Base-by-base conservation (phyloP, 371 early-diverging fungal genomes). In the Mortierella sp. region DNA sequence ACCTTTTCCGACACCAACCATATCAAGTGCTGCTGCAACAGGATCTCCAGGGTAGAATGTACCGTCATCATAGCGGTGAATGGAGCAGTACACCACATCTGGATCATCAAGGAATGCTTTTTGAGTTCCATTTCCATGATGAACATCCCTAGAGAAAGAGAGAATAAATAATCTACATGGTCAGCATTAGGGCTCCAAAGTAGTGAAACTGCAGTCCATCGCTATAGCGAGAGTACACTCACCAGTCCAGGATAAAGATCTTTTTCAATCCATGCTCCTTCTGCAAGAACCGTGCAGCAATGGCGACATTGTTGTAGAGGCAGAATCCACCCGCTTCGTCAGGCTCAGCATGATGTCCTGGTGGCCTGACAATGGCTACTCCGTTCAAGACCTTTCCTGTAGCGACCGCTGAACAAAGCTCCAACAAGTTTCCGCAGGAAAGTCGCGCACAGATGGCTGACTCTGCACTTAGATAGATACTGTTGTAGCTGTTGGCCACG, bases 71-170 rank as follows among this genome's bases (percentile, higher is more conserved):
- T 93, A 95, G 21, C 98, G 92, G 89, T 98, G 98, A 16, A 98
- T 79, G 34, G 97, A 97, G 38, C 97, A 90, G 78, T 96, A 98
- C 3, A 97, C 88, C 0, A 97, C 96, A 79, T 94, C 87, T 1
- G 93, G 92, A 79, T 98, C 95, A 9, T 91, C 82, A 74, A 92
- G 91, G 77, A 98, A 98, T 3, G 93, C 91, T 14, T 92, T 90
- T 75, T 98, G 97, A 16, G 96, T 97, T 2, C 98, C 98, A 80
- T 98, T 98, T 13, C 97, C 98, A 84, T 98, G 97, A 88, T 98
- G 98, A n/a, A 98, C 90, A 81, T 98, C 98, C 98, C 93, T 93
- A 82, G 13, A 48, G 24, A 50, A 26, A 76, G 45, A 75, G 42
- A 70, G 45, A 45, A n/a, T 48, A 60, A 60, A 57, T 21, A 48